phyloP scores from a whole-genome alignment of 1,284 basidiomycete species.

The Erythrobasidium hasegawianum region DNA sequence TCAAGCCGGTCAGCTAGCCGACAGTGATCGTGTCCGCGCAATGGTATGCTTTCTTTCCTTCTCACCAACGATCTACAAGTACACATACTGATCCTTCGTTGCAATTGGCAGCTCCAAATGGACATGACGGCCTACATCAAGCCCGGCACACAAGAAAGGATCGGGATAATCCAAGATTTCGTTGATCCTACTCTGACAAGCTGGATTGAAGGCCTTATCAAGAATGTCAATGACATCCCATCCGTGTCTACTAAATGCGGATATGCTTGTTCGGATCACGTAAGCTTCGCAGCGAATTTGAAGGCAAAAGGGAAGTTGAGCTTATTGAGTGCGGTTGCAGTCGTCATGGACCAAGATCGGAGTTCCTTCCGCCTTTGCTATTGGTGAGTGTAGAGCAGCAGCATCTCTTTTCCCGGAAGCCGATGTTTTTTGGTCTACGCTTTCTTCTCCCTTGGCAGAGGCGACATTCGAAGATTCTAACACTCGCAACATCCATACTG shows the following conservation, averaged over 20 bases:
- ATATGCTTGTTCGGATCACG: conserved; percentile 82
- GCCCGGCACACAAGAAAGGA: conserved; percentile 74
- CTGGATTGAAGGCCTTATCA: conserved; percentile 67
- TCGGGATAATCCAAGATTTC: conserved; percentile 87
- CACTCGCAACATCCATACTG: conserved; percentile 66
- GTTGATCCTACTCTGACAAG: conserved; percentile 67
- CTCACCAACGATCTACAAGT: too few species aligned
- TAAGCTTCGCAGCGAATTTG: too few species aligned
- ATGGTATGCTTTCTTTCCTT: conserved; percentile 63
- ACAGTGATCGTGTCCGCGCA: conserved; percentile 51
- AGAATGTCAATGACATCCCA: conserved; percentile 58
- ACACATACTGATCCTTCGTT: too few species aligned
- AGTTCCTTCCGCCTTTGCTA: conserved; percentile 49
- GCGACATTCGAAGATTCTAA: conserved; percentile 39
- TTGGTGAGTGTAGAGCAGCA: too few species aligned
- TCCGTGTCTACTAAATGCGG: conserved; percentile 64
- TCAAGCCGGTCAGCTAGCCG: conserved; percentile 47
- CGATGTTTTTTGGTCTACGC: too few species aligned
- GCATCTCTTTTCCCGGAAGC: too few species aligned
- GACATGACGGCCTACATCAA: conserved; percentile 97
- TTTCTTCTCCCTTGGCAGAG: too few species aligned
- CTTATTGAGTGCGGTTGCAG: conserved; percentile 3
- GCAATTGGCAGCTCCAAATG: conserved; percentile 53
- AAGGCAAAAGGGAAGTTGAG: too few species aligned
- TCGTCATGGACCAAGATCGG: conserved; percentile 48